Base-by-base conservation (phyloP, 208 protist species). In the Strigomonas oncopelti region DNA sequence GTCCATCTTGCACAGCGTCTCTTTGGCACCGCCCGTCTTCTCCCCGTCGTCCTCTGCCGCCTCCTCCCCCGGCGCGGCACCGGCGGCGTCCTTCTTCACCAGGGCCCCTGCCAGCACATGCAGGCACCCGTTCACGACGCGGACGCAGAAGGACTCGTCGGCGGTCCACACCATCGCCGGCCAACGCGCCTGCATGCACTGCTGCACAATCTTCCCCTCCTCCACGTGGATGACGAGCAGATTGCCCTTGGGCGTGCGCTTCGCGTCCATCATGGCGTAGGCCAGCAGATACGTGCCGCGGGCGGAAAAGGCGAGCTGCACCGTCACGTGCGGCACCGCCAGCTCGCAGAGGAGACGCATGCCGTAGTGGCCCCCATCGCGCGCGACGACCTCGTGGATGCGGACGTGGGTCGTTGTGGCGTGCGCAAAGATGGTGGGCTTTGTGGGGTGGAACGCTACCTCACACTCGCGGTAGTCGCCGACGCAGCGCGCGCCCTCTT, bases 381-480 rank as follows among this genome's bases (percentile, higher is more conserved):
- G 64, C 28, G 65, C 52, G 25, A 54, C 34, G 28, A 91, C 79
- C 59, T 90, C 77, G 54, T 78, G 81, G 78, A 85, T 91, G 24
- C 78, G 81, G 45, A 94, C 74, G 65, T 82, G 80, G 5, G 80
- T 89, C 9, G 87, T 89, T 5, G 78, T 87, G 22, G 86, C 89
- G 70, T 94, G 89, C n/a, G 86, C 89, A 61, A 92, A 94, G 53
- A 58, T 67, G 5, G 63, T 77, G n/a, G 70, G 61, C 5, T 67
- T 55, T 7, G 64, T 72, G 0, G 89, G 86, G 71, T 92, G 82
- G 65, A 92, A 90, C 52, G 59, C 71, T 22, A 94, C 74, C 71
- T 91, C 85, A 66, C 86, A 92, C 69, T 92, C 89, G 24, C 84
- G 75, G 67, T 92, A 94, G 77, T 94, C 89, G 16, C 89, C 89